Evolutionary conservation across 805 yeast genomes (phyloP), one percentile per base, ranked within the genome.

Genomic region (Naumovozyma castellii): DNA sequence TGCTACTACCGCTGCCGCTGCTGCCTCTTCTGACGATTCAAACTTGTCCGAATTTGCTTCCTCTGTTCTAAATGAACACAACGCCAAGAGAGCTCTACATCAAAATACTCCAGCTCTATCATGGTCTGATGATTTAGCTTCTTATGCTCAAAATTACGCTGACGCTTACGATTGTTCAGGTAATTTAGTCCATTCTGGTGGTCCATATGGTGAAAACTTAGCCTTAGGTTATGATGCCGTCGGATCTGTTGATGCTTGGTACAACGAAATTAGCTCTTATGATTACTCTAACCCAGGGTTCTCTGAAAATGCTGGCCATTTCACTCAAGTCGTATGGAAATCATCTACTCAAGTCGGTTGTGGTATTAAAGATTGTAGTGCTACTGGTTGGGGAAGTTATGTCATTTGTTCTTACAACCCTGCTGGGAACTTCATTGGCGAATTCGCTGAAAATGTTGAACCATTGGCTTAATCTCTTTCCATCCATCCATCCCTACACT

Each of bases 281-380:
- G 64, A 73, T 59, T 81, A 60, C 64, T 38, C 75, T 78, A 20
- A 57, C 57, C 38, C 57, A 57, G 43, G 78, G 75, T 41, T 67
- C 62, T 48, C 68, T 68, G 40, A 67, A 62, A 41, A 47, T 44
- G 31, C 48, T 14, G 84, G 84, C 41, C 94, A 83, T 57, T 83
- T 83, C 66, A 81, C 90, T 13, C 90, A 83, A 62, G 54, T 81
- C 27, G 73, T 83, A 18, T 83, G 94, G 94, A 73, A 73, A 45
- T 51, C 68, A 5, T 64, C 82, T 32, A 62, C 74, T 6, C 61
- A 72, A 47, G 60, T 83, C 15, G 94, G 92, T 37, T 83, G 94
- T 68, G 85, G 81, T 39, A 65, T 68, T 59, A 78, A 75, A 54
- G 57, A 69, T 47, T 83, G 95, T 65, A 53, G 62, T 37, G 51